Base-by-base conservation (phyloP, 345 rosid species). In the Geranium rotundifolium region DNA sequence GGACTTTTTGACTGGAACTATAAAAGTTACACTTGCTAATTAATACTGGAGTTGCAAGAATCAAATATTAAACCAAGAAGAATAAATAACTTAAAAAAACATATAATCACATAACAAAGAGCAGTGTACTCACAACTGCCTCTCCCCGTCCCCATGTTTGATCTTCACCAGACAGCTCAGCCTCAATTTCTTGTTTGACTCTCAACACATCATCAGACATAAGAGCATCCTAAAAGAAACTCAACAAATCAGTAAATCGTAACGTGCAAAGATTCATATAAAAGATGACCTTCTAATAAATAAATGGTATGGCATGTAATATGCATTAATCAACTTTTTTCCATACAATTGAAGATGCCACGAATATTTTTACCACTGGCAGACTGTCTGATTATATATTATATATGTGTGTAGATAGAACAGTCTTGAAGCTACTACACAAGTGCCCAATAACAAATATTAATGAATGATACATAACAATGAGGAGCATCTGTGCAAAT, bases 121-220 rank as follows among this genome's bases (percentile, higher is more conserved):
- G 0, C 12, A 16, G 0, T 46, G 52, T 19, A 80, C 80, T 81
- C 67, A 90, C 99, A 67, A 67, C 82, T 76, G 29, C 77, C 57
- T 93, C 96, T 16, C 70, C 75, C 56, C 66, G 88, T 37, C 72
- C 74, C 97, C 96, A 85, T 77, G 50, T 82, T 70, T 82, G 87
- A 61, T 86, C 96, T 77, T 86, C 89, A 13, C 91, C 90, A 65
- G 82, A 83, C 56, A 90, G 70, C 62, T 90, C 95, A 68, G 79
- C 70, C n/a, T 83, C 85, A 63, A 93, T 65, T 63, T 90, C 96
- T 62, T 67, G 71, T 66, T 74, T 84, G 61, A 84, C 73, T 69
- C 80, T 90, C 69, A 86, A 62, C 60, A 93, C 80, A 46, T 90
- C 87, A 27, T 83, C 96, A 59, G 76, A 67, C 65, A 83, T 69